Conservation (phyloP, 805 yeast species). For the Barnettozyma siamensis region DNA sequence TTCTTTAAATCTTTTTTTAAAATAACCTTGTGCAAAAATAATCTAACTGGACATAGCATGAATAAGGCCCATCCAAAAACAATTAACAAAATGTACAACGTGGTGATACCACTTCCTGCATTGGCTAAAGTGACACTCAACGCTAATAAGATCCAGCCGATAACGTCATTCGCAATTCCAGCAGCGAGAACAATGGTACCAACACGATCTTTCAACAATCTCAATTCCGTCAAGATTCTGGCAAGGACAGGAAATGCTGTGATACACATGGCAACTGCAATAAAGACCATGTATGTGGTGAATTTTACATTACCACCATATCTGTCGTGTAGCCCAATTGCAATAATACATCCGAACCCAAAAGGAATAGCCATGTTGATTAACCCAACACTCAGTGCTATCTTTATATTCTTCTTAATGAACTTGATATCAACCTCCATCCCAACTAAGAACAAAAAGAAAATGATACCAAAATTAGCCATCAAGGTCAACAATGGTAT, state of each 20-base stretch:
- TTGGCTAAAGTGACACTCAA: constrained; percentile 72
- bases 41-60: constrained; percentile 51
- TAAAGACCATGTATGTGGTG: constrained; percentile 72
- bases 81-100: constrained; percentile 62
- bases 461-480: constrained; percentile 70
- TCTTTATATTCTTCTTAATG: constrained; percentile 51
- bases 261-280: constrained; percentile 78
- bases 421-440: constrained; percentile 69
- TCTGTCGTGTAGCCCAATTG: constrained; percentile 60
- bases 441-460: constrained; percentile 72
- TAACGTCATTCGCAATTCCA: constrained; percentile 71
- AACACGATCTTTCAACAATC: constrained; percentile 65
- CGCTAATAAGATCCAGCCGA: constrained; percentile 80
- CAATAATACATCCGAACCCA: constrained; percentile 68
- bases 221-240: constrained; percentile 67
- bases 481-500: constrained; percentile 58
- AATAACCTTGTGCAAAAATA: constrained; percentile 40
- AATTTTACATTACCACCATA: constrained; percentile 47
- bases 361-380: constrained; percentile 74
- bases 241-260: constrained; percentile 86
- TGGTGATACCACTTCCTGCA: constrained; percentile 59
- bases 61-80: constrained; percentile 66
- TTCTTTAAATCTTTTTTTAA: constrained; percentile 45
- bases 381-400: constrained; percentile 64
- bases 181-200: constrained; percentile 75